Conservation (phyloP, 2,329 filamentous ascomycete genomes). For the Teratosphaeria pseudoeucalypti region DNA sequence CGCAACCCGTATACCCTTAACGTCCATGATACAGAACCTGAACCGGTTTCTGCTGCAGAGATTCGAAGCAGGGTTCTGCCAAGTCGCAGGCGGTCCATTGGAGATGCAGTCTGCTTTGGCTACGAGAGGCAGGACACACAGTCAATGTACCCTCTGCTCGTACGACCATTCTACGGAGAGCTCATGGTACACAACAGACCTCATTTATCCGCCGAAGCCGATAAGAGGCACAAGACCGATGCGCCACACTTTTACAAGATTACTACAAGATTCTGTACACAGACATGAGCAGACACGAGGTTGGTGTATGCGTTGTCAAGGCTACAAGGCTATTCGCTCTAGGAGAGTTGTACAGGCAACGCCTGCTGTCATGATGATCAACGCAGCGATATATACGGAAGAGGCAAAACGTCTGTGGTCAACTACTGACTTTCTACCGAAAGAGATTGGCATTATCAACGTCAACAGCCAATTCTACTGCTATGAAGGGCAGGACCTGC, state of each 20-base stretch:
- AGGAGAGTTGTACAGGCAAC: constrained; percentile 74
- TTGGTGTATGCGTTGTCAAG: constrained; percentile 84
- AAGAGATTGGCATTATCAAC: constrained; percentile 86
- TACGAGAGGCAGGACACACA: constrained; percentile 60
- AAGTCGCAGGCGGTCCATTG: constrained; percentile 50
- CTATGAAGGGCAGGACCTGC: constrained; percentile 85
- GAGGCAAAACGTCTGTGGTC: constrained; percentile 78
- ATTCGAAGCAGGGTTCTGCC: constrained; percentile 55
- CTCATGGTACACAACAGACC: constrained; percentile 71
- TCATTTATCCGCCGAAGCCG: constrained; percentile 59
- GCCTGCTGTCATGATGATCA: constrained; percentile 79
- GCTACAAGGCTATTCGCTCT: constrained; percentile 80
- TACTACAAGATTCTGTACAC: constrained; percentile 87
- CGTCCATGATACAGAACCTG: constrained; percentile 74
- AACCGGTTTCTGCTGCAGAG: constrained; percentile 78
- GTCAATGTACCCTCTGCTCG: constrained; percentile 75
- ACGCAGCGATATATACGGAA: constrained; percentile 61
- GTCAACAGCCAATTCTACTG: constrained; percentile 89
- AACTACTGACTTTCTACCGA: constrained; percentile 79
- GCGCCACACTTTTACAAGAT: constrained; percentile 63
- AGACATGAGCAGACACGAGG: constrained; percentile 79
- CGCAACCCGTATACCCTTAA: constrained; percentile 58
- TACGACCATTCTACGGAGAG: constrained; percentile 76
- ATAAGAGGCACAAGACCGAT: constrained; percentile 27
- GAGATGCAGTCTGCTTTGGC: constrained; percentile 64